Base-by-base conservation (phyloP, 305 asterid species). In the Fraxinus nigra region DNA sequence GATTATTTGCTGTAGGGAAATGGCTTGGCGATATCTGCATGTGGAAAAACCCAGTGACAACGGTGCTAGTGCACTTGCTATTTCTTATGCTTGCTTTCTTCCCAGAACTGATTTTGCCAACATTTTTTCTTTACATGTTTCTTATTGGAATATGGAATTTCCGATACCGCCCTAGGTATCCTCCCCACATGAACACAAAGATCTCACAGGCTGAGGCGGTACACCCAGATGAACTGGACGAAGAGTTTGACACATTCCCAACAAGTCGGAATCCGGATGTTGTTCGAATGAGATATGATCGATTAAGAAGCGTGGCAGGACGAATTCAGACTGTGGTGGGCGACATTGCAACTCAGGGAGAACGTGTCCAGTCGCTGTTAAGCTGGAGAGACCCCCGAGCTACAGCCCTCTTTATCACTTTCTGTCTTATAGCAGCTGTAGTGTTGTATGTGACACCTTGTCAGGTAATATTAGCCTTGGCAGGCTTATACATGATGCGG, bases 111-210 rank as follows among this genome's bases (percentile, higher is more conserved):
- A 91, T 91, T 28, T 86, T 90, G 0, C 95, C 95, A 0, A 93
- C 98, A 1, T 22, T 87, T 22, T 93, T 90, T 87, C 92, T 91
- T 8, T 93, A 91, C 91, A 88, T 93, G 97, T 92, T 92, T 78
- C 85, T 93, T 18, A 92, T 93, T 18, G 98, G 98, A 38, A 69
- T 92, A 24, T 93, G 98, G 97, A 92, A 92, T 51, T 93, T 88
- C 76, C 82, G 93, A 16, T 85, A 84, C 89, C 87, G 97, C 0
- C 92, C 98, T 0, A 82, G 95, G 87, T 90, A 92, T 76, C 98
- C 97, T 22, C 98, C 98, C 7, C 97, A 93, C 91, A 93, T 93
- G 98, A 90, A 93, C 91, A 90, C 92, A 0, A 89, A 87, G 75
- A 81, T 93, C 65, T 93, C 98, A n/a, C 93, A 90, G 79, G 98